Conservation (phyloP, 2,329 filamentous ascomycete species). For the Graphilbum sp. region DNA sequence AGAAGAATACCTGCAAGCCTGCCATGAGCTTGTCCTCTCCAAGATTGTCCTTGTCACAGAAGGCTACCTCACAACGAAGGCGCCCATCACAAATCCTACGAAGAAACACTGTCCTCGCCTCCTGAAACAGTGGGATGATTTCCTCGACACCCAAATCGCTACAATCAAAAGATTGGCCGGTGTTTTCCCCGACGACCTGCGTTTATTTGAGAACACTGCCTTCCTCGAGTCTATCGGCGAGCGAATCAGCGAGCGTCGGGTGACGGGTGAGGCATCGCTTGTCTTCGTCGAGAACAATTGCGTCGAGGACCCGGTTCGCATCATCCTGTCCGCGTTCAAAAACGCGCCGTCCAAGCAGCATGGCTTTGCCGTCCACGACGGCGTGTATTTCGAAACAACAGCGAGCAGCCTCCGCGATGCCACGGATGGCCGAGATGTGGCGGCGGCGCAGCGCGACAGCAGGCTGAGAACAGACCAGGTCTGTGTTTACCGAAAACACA, state of each 20-base stretch:
- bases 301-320: conserved; percentile 3
- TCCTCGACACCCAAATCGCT: conserved; percentile 10
- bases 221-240: conserved; percentile 12
- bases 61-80: conserved; percentile 12
- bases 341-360: neutral
- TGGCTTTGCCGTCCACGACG: conserved; percentile 12
- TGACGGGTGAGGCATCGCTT: conserved; percentile 12
- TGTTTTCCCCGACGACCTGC: conserved; percentile 9
- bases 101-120: conserved; percentile 14
- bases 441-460: conserved; percentile 1
- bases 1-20: conserved; percentile 16
- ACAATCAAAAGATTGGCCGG: conserved; percentile 11
- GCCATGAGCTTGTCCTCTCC: conserved; percentile 13
- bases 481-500: conserved; percentile 12
- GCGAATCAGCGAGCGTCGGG: conserved; percentile 7
- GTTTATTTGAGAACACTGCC: conserved; percentile 13
- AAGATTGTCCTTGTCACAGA: conserved; percentile 13
- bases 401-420: conserved; percentile 2
- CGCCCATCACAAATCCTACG: conserved; percentile 15
- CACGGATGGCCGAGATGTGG: neutral
- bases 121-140: conserved; percentile 15
- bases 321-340: conserved; percentile 2
- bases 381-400: conserved; percentile 12
- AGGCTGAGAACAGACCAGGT: conserved; percentile 18
- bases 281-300: conserved; percentile 11